A percentile compares a stretch with the other conserved stretches of the same genome.
Evolutionary conservation across 306 rosid genomes (phyloP).

Genomic region (Dalbergia oliveri): DNA sequence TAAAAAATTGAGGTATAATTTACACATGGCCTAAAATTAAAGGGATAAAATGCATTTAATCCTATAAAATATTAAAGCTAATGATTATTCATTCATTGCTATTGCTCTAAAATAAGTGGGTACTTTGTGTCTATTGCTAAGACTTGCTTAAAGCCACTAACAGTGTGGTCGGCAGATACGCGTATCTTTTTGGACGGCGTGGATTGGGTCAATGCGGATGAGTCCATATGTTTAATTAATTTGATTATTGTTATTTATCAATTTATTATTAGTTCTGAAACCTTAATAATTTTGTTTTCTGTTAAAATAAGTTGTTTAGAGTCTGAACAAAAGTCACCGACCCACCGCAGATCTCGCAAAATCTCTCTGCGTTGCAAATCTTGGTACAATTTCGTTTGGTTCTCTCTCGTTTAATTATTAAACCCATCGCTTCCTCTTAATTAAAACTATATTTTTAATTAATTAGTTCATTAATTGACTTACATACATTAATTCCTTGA

Average conservation of each 20-base stretch:
- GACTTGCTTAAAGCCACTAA: constrained; percentile 31
- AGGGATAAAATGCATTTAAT: too few species aligned
- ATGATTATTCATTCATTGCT: too few species aligned
- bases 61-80: too few species aligned
- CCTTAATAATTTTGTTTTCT: constrained; percentile 1
- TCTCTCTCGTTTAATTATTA: constrained; percentile 37
- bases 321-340: constrained; percentile 55
- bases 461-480: constrained; percentile 23
- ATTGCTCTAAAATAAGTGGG: constrained; percentile 18
- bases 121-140: constrained; percentile 15
- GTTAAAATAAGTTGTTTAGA: neutral
- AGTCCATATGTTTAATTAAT: constrained; percentile 15
- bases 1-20: too few species aligned
- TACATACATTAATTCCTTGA: constrained; percentile 40
- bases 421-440: constrained; percentile 20
- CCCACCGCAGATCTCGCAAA: constrained; percentile 60
- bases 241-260: constrained; percentile 8
- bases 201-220: constrained; percentile 49
- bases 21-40: too few species aligned
- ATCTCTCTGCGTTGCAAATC: constrained; percentile 59
- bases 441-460: constrained; percentile 10
- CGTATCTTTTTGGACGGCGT: constrained; percentile 63
- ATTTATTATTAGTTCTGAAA: constrained; percentile 1
- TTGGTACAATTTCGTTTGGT: constrained; percentile 44
- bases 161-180: constrained; percentile 64